Base-by-base conservation (phyloP, 2,329 filamentous ascomycete species). In the Fusarium domesticum region DNA sequence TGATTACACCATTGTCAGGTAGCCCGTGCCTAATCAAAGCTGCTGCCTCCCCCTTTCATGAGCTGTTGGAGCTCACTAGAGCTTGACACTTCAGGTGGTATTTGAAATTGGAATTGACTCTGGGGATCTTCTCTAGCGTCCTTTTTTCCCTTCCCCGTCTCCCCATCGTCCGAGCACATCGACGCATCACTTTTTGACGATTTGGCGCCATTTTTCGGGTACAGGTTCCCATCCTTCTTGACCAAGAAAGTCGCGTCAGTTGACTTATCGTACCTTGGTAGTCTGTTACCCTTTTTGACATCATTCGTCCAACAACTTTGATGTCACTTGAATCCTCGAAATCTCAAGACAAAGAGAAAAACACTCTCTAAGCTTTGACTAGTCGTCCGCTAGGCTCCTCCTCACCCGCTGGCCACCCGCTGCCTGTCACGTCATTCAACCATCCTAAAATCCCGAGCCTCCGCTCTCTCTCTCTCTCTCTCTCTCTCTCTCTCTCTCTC, bases 381-480 rank as follows among this genome's bases (percentile, higher is more conserved):
- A 34, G 23, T 28, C 23, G 23, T 23, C 44, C 48, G 55, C 55
- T 53, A 58, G 37, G 19, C 17, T 41, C 41, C n/a, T n/a, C 44
- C 45, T 32, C 51, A 57, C 48, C 56, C 48, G 48, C 51, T 53
- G 51, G 34, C 48, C 53, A 47, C 45, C 49, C 46, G 47, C 45
- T 45, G 50, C 31, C 48, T 36, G 30, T 37, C 19, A 25, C 40
- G 46, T 33, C 32, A 37, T 32, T 45, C 33, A 35, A 42, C 46
- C 40, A 14, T 54, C 41, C 50, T 54, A 46, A 45, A 42, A 47
- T 47, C 48, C 37, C 45, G 48, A 50, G 42, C 43, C 43, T 23
- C 19, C 28, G n/a, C 23, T 37, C 11, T 18, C 18, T 12, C 28
- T 11, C 20, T 23, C 20, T 23, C 6, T 6, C 11, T 12, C 23